Evolutionary conservation across 495 filamentous ascomycete species (phyloP).

Genomic region (Xylaria longipes): DNA sequence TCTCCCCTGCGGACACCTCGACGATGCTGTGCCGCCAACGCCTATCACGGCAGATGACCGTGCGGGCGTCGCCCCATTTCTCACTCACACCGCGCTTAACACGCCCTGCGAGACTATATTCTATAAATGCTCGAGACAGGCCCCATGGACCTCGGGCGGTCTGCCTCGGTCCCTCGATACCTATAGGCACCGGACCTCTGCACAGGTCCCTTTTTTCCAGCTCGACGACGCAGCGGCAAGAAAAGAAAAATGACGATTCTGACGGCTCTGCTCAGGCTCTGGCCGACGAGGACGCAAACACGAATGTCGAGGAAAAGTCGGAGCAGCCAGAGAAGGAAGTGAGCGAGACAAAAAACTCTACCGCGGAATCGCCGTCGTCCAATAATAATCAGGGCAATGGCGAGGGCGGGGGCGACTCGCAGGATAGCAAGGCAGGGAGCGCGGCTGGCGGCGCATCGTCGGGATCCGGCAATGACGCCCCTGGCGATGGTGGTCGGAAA

Average conservation of each 20-base stretch:
- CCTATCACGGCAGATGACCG: conserved; percentile 56
- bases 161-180: conserved; percentile 31
- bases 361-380: conserved; percentile 43
- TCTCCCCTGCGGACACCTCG: conserved; percentile 6
- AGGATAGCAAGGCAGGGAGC: conserved; percentile 52
- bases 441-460: conserved; percentile 48
- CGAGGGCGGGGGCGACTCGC: conserved; percentile 47
- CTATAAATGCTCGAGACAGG: conserved; percentile 31
- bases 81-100: conserved; percentile 28
- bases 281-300: conserved; percentile 56
- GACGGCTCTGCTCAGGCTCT: conserved; percentile 49
- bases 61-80: conserved; percentile 39
- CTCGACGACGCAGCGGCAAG: conserved; percentile 43
- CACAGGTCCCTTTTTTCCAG: conserved; percentile 46
- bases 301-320: conserved; percentile 52
- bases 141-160: conserved; percentile 28
- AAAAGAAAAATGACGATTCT: conserved; percentile 53
- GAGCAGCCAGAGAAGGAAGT: conserved; percentile 48
- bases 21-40: conserved; percentile 61
- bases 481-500: conserved; percentile 56
- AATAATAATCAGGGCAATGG: conserved; percentile 40
- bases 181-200: conserved; percentile 29
- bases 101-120: conserved; percentile 29
- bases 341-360: conserved; percentile 46
- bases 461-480: conserved; percentile 52